phyloP scores from a whole-genome alignment of 306 rosid species.

The Castanea sativa region DNA sequence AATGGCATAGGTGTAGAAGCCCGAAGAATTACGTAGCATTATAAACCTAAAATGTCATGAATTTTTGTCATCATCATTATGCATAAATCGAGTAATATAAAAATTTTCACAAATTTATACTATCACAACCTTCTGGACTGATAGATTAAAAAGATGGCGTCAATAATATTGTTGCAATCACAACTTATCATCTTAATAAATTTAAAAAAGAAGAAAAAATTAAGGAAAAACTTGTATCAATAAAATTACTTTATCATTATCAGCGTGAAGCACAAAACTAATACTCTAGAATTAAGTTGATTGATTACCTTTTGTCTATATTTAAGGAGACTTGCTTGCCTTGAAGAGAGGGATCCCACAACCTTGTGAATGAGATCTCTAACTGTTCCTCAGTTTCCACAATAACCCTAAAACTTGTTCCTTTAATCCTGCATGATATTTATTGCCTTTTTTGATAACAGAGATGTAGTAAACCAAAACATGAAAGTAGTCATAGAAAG shows the following conservation, averaged over 20 bases:
- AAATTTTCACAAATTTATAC: too few species aligned
- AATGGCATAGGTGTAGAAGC: slow-evolving; percentile 81
- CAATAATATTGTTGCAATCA: too few species aligned
- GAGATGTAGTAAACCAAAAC: background rate
- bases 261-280: too few species aligned
- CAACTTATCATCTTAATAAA: too few species aligned
- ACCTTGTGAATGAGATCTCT: slow-evolving; percentile 76
- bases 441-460: background rate
- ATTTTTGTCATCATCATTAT: slow-evolving; percentile 7
- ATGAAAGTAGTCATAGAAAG: background rate
- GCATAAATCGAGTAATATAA: background rate
- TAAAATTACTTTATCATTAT: too few species aligned
- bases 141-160: too few species aligned
- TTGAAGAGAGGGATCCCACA: slow-evolving; percentile 86
- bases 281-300: background rate
- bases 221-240: too few species aligned
- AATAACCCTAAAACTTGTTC: slow-evolving; percentile 63
- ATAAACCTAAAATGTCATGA: slow-evolving; percentile 54
- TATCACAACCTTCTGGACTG: too few species aligned
- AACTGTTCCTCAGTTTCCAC: slow-evolving; percentile 80
- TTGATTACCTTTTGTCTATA: slow-evolving; percentile 81
- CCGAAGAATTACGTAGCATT: slow-evolving; percentile 76
- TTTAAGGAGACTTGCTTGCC: slow-evolving; percentile 80
- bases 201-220: too few species aligned
- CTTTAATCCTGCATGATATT: slow-evolving; percentile 66